These are phyloP conservation scores for Nannochloropsis salina DNA, from an alignment of 108 stramenopile genomes.

Conservation along the genomic window DNA sequence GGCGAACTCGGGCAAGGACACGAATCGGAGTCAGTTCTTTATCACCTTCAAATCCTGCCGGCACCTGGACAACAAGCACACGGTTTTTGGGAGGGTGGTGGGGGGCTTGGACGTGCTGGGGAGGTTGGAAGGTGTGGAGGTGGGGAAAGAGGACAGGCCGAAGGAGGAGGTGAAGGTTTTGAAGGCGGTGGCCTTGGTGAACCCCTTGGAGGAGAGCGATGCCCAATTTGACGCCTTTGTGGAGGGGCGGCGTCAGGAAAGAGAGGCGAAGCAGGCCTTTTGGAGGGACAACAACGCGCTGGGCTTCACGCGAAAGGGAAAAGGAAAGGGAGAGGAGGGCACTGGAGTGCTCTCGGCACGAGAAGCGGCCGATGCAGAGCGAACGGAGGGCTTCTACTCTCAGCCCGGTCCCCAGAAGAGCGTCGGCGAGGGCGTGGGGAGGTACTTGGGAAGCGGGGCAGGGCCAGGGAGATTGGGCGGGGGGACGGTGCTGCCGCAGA, in stretches of 20 bases:
- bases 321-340: slow-evolving; percentile 21
- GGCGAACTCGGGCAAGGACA: slow-evolving; percentile 88
- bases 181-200: not conserved
- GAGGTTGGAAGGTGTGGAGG: slow-evolving; percentile 37
- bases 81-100: slow-evolving; percentile 85
- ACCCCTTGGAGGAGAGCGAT: not conserved
- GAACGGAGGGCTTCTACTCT: not conserved
- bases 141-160: slow-evolving; percentile 15
- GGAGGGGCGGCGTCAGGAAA: not conserved
- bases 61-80: slow-evolving; percentile 93
- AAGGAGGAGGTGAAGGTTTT: not conserved
- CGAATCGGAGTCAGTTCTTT: slow-evolving; percentile 88
- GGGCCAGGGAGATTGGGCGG: slow-evolving; percentile 9
- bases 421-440: not conserved
- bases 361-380: not conserved
- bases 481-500: not conserved
- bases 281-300: not conserved
- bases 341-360: not conserved
- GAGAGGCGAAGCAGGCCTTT: not conserved
- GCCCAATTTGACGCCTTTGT: not conserved
- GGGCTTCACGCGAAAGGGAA: not conserved
- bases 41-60: slow-evolving; percentile 73
- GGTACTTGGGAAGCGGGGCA: slow-evolving; percentile 16
- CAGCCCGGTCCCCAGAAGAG: not conserved
- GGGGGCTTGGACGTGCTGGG: slow-evolving; percentile 44